A percentile compares a stretch with the other conserved stretches of the same genome.
Evolutionary conservation across 1,139 yeast genomes (phyloP).

Genomic region (Kurtzmaniella quercitrusa): DNA sequence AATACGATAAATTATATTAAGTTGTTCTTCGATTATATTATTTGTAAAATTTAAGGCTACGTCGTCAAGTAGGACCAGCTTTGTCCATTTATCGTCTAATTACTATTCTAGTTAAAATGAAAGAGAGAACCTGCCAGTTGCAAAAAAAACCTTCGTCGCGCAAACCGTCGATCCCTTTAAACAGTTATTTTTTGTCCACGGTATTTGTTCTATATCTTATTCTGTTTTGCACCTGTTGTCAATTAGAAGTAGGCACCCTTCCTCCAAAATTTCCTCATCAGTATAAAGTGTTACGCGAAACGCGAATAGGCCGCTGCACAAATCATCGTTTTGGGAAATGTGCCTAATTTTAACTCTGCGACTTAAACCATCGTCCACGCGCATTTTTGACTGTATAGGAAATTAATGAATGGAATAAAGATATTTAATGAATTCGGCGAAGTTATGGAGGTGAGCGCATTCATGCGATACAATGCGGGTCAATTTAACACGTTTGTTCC

Average conservation of each 20-base stretch:
- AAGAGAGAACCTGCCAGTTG: not conserved
- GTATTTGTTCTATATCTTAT: not conserved
- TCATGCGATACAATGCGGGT: not conserved
- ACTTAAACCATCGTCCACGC: not conserved
- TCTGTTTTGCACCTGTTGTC: not conserved
- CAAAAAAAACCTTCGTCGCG: not conserved
- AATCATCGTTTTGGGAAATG: constrained; percentile 1
- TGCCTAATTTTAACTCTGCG: not conserved
- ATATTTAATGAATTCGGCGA: no score
- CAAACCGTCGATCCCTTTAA: not conserved
- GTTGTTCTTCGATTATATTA: no score
- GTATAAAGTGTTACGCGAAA: constrained; percentile 3
- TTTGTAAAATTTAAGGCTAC: no score
- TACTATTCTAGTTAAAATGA: not conserved
- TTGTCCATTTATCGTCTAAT: not conserved
- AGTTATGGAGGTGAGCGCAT: not conserved
- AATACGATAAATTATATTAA: no score
- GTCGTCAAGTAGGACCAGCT: no score
- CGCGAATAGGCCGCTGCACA: not conserved
- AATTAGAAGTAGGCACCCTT: not conserved
- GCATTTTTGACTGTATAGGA: not conserved
- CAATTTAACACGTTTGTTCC: not conserved
- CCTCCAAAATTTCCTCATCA: not conserved
- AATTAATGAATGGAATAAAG: not conserved
- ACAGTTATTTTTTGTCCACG: not conserved